A percentile compares a stretch with the other conserved stretches of the same genome.
Evolutionary conservation across 164 flowering plant species (phyloP).

Genomic region (Annona squamosa): DNA sequence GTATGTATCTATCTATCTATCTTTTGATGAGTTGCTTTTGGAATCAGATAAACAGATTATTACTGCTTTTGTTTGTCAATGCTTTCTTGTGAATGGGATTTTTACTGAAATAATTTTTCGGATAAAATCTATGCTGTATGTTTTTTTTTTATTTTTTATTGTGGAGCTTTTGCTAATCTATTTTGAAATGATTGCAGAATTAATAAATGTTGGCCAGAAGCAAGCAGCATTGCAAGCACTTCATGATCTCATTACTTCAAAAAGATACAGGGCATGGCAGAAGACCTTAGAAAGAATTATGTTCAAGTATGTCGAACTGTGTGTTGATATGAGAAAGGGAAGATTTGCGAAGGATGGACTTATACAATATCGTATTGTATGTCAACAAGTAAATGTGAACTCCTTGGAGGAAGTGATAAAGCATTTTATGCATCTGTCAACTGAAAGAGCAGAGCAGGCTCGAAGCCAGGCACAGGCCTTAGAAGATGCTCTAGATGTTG

Average conservation of each 20-base stretch:
- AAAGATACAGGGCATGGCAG: conserved; percentile 86
- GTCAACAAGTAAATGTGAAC: conserved; percentile 88
- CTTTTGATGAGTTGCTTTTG: background rate
- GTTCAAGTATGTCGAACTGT: conserved; percentile 91
- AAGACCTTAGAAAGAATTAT: conserved; percentile 77
- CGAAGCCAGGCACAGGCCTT: conserved; percentile 82
- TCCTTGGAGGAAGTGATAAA: conserved; percentile 96
- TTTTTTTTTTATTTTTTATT: background rate
- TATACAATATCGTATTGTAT: conserved; percentile 83
- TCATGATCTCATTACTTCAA: conserved; percentile 81
- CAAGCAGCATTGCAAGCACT: conserved; percentile 89
- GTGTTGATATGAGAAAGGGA: conserved; percentile 88
- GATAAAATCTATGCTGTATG: background rate
- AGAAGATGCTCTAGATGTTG: conserved; percentile 93
- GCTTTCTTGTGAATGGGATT: background rate
- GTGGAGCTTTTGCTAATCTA: background rate
- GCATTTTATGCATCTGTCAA: conserved; percentile 86
- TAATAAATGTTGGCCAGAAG: conserved; percentile 91
- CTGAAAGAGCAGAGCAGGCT: conserved; percentile 88
- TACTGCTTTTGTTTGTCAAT: background rate
- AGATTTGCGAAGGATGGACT: conserved; percentile 93
- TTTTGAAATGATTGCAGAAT: conserved; percentile 40
- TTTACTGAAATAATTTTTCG: background rate
- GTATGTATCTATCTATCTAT: too few species aligned
- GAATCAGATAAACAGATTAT: background rate